Evolutionary conservation across 1,139 yeast species (phyloP), one percentile per base, ranked within the genome.

Genomic region (Schwanniomyces etchellsii): DNA sequence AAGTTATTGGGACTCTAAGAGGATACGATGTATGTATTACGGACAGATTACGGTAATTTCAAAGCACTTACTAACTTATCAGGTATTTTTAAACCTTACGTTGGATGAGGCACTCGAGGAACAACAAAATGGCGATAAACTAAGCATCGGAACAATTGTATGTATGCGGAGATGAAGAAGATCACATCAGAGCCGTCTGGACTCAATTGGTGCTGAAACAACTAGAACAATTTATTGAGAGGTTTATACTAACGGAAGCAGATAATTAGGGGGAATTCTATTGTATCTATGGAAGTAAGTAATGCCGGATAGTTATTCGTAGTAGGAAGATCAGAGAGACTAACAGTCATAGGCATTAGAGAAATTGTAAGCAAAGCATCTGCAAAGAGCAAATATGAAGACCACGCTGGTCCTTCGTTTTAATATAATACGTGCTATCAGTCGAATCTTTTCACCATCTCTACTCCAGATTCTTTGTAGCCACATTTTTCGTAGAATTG

Each of bases 401-500:
- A 18, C 14, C 25, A 7, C 9, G 25, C 25, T 7, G 12, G 14
- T 23, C 7, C 14, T 7, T 7, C 21, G 10, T n/a, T 9, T 18
- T 9, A 25, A 11, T 11, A 9, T 6, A 9, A 7, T 25, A 7
- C 7, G 22, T 14, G 14, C 9, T 7, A 27, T 28, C 24, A 28
- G 9, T 14, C 22, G 36, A 52, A 58, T 28, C 67, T 47, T 32
- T 43, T 51, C 28, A 44, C 45, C 96, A 88, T 88, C 52, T 84
- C 93, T 26, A 77, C 62, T 5, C 96, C 96, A 23, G 77, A 81
- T 32, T 67, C 58, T 14, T 48, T 49, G 45, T 68, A 71, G 1
- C 84, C 85, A 62, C 98, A 93, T 58, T 88, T 91, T 46, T 86
- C 85, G 53, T 91, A 91, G 58, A 91, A 91, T 2, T 76, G 81